Conservation (phyloP, 352 stramenopile genomes). For the Pythium biforme region DNA sequence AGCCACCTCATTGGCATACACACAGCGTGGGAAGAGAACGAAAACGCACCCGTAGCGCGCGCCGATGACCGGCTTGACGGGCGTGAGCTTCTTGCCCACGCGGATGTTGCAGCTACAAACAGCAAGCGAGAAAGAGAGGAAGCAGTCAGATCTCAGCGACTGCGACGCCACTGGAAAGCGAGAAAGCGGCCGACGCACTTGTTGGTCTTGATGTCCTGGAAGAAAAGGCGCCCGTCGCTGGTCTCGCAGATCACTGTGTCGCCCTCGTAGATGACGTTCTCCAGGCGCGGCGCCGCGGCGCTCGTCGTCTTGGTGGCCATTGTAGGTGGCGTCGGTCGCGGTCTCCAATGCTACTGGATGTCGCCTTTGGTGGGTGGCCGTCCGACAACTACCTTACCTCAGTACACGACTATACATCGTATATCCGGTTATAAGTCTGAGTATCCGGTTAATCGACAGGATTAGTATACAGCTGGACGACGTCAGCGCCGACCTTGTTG, state of each 20-base stretch:
- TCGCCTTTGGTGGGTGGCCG: constrained; percentile 15
- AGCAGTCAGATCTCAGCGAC: constrained; percentile 15
- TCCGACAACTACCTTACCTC: constrained; percentile 2
- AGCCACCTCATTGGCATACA: neutral
- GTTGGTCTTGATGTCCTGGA: constrained; percentile 70
- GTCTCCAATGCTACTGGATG: neutral
- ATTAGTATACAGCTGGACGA: constrained; percentile 15
- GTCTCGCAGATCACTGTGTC: constrained; percentile 88
- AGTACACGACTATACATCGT: constrained; percentile 12
- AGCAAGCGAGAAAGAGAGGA: constrained; percentile 6
- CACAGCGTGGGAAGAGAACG: neutral
- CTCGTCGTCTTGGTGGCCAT: constrained; percentile 11
- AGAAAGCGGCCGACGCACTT: no score
- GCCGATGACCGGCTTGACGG: constrained; percentile 69
- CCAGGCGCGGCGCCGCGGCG: constrained; percentile 28
- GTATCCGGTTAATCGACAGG: constrained; percentile 15
- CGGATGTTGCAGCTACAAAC: constrained; percentile 45
- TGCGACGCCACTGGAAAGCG: no score
- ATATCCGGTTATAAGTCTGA: constrained; percentile 1
- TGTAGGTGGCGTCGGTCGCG: neutral
- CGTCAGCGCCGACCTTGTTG: neutral
- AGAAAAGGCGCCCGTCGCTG: constrained; percentile 84
- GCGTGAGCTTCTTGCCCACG: constrained; percentile 78
- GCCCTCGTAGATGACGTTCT: constrained; percentile 82
- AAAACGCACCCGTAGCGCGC: constrained; percentile 57